These are phyloP conservation scores for Heliamphora pulchella DNA, from an alignment of 179 eudicot species.

Conservation along the genomic window DNA sequence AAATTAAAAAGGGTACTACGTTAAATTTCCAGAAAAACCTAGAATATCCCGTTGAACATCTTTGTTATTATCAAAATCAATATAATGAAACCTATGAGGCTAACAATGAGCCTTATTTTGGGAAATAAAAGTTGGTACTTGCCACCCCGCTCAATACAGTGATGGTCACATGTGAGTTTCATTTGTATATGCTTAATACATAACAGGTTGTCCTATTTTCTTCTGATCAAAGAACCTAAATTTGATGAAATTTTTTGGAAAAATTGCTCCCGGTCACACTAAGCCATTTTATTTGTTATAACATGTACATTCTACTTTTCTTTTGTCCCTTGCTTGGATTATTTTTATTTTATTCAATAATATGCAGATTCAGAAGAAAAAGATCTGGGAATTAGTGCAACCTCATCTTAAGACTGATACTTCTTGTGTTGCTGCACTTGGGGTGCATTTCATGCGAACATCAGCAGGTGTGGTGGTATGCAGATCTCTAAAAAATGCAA, in stretches of 20 bases:
- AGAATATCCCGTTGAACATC: too few relatives aligned
- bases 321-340: neutral
- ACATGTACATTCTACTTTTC: neutral
- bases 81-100: too few relatives aligned
- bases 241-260: neutral
- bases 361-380: conserved; percentile 87
- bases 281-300: neutral
- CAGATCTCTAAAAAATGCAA: conserved; percentile 63
- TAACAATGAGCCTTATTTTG: neutral
- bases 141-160: neutral
- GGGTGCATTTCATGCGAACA: conserved; percentile 55
- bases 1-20: too few relatives aligned
- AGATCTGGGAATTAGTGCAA: conserved; percentile 86
- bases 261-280: neutral
- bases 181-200: neutral
- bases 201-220: neutral
- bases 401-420: conserved; percentile 83
- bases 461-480: conserved; percentile 63
- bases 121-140: neutral
- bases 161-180: neutral
- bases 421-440: conserved; percentile 55
- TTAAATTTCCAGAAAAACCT: too few relatives aligned
- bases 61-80: too few relatives aligned
- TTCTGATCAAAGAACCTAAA: neutral
- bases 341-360: neutral